phyloP scores from a whole-genome alignment of 2,329 filamentous ascomycete genomes.

The Byssochlamys sp. region DNA sequence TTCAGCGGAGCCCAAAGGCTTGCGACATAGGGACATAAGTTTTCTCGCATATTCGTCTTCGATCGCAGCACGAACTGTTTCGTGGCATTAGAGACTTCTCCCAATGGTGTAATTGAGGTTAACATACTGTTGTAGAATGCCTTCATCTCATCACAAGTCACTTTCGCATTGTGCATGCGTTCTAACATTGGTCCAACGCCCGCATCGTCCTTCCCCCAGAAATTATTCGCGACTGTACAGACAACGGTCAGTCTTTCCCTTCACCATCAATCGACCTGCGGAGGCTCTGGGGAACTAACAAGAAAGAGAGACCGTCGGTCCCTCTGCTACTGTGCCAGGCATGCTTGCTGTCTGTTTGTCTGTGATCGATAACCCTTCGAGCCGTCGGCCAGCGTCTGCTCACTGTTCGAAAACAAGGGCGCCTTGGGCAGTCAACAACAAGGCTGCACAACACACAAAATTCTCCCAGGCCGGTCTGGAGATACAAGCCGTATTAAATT shows the following conservation, averaged over 20 bases:
- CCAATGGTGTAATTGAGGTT: not conserved
- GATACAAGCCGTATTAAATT: slow-evolving; percentile 1
- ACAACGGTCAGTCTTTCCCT: slow-evolving; percentile 22
- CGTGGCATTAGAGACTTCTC: not conserved
- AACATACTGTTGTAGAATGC: slow-evolving; percentile 71
- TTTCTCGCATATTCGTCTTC: slow-evolving; percentile 95
- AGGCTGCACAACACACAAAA: not conserved
- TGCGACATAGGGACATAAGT: slow-evolving; percentile 72
- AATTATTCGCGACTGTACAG: slow-evolving; percentile 87
- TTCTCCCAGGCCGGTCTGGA: slow-evolving; percentile 3
- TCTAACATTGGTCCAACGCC: slow-evolving; percentile 84
- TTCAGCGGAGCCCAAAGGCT: slow-evolving; percentile 81
- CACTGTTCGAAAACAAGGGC: slow-evolving; percentile 11
- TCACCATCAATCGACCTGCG: not conserved
- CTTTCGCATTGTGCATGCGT: slow-evolving; percentile 89
- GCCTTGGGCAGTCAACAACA: not conserved
- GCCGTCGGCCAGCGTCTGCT: slow-evolving; percentile 29
- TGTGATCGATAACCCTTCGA: slow-evolving; percentile 13
- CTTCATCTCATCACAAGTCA: slow-evolving; percentile 86
- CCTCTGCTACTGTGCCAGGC: slow-evolving; percentile 53
- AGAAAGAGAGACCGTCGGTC: slow-evolving; percentile 57
- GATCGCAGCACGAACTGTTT: slow-evolving; percentile 71
- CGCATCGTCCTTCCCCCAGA: slow-evolving; percentile 98
- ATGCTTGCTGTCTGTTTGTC: slow-evolving; percentile 32
- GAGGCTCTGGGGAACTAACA: slow-evolving; percentile 39